Evolutionary conservation across 1,284 basidiomycete species (phyloP), one percentile per base, ranked within the genome.

Genomic region (Heterobasidion parviporum): DNA sequence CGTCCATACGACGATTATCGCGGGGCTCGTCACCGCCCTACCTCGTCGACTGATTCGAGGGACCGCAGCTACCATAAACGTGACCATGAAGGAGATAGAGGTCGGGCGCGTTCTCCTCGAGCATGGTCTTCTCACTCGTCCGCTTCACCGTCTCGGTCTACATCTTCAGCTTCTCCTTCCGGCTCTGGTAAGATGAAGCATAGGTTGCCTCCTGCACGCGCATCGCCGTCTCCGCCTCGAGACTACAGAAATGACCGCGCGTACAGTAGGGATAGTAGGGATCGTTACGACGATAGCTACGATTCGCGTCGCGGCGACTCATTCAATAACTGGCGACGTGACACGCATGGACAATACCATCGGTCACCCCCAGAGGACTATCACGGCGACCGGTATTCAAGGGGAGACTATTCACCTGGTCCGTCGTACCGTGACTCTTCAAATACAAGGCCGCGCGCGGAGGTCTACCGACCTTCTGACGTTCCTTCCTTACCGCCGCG

Each of bases 151-250:
- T 51, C 55, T 35, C 53, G 49, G 8, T 53, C 60, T 55, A 72
- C 75, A 16, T 71, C 69, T 43, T 66, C 66, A 8, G 68, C 76
- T 8, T 71, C 74, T 15, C 65, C 69, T 20, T 57, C 59, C 35
- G 47, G 49, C 1, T 63, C 60, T 38, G 67, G 65, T 44, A 65
- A 63, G 44, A 70, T 67, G 48, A 75, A 72, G 55, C 78, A 81
- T 61, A 69, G 77, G 49, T 66, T 77, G 1, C 59, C 67, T 1
- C 59, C 67, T 10, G 69, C 68, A 52, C 70, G 74, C 43, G 55
- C 66, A 58, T 55, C 75, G 71, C 61, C 74, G 70, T n/a, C 75
- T 72, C 55, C 59, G 8, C 35, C 58, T 18, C 59, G 52, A 15
- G 6, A 48, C 34, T 54, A 53, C 38, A 54, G 52, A 26, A 49